Percentiles rank a stretch among this genome's conserved stretches.
Evolutionary conservation across 108 stramenopile genomes (phyloP).

Genomic region (Licmophora abbreviata): DNA sequence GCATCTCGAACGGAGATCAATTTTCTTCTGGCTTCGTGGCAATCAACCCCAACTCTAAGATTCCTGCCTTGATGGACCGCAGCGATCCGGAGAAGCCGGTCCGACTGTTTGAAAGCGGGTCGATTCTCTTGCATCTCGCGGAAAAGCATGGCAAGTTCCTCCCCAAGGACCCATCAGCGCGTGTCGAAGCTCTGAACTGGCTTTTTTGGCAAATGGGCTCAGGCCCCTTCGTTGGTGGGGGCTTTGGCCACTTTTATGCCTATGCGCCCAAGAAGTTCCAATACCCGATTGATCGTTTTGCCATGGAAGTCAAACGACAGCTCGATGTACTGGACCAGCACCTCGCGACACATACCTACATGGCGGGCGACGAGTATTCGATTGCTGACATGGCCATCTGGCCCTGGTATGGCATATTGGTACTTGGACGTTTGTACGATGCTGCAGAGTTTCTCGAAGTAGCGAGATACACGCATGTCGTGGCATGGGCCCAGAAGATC

Average conservation of each 20-base stretch:
- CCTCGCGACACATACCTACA: conserved; percentile 31
- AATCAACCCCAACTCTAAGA: conserved; percentile 87
- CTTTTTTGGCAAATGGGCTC: conserved; percentile 77
- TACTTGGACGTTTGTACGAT: conserved; percentile 17
- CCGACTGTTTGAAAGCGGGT: conserved; percentile 70
- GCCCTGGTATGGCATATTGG: conserved; percentile 71
- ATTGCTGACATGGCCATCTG: conserved; percentile 80
- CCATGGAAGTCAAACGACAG: conserved; percentile 78
- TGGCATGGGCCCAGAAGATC: conserved; percentile 39
- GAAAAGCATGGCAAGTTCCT: conserved; percentile 56
- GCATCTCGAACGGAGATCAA: conserved; percentile 65
- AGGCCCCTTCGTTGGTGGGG: conserved; percentile 69
- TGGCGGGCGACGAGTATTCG: conserved; percentile 69
- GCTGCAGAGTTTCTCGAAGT: conserved; percentile 38
- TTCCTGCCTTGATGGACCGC: conserved; percentile 69
- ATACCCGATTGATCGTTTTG: conserved; percentile 79
- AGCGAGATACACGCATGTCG: conserved; percentile 37
- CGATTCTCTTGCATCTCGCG: conserved; percentile 72
- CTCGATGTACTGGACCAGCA: conserved; percentile 75
- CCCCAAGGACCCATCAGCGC: conserved; percentile 18
- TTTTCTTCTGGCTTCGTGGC: conserved; percentile 73
- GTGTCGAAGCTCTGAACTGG: conserved; percentile 67
- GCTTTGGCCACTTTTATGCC: conserved; percentile 69
- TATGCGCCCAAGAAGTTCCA: conserved; percentile 66
- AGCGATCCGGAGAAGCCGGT: conserved; percentile 25